Evolutionary conservation across 768 basidiomycete genomes (phyloP).

Genomic region (Psilocybe azurescens): DNA sequence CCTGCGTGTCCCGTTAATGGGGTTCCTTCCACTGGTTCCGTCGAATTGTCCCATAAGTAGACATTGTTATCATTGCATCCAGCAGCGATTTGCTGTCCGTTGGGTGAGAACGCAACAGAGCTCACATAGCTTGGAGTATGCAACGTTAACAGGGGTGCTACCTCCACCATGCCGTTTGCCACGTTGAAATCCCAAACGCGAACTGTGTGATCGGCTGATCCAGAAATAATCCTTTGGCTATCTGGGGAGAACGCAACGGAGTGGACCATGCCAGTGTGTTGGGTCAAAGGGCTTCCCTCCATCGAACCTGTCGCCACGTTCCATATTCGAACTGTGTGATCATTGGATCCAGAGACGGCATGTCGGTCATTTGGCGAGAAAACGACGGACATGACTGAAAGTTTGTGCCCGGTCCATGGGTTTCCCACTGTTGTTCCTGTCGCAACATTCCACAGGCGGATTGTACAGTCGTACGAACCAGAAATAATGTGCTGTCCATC

Average conservation of each 20-base stretch:
- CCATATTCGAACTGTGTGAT: conserved; percentile 32
- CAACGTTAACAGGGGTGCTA: neutral
- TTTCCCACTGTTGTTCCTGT: neutral
- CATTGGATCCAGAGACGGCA: conserved; percentile 17
- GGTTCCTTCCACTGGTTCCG: neutral
- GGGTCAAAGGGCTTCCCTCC: neutral
- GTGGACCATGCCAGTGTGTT: conserved; percentile 12
- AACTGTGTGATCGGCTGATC: conserved; percentile 40
- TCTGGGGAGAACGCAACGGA: conserved; percentile 26
- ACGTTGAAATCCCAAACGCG: conserved; percentile 36
- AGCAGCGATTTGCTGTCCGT: neutral
- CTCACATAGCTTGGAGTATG: too few species aligned
- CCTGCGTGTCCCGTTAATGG: neutral
- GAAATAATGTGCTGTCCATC: neutral
- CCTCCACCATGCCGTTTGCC: neutral
- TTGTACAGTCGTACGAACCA: neutral
- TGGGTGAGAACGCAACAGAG: too few species aligned
- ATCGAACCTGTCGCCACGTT: neutral
- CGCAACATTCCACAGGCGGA: neutral
- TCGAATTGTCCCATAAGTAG: neutral
- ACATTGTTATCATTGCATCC: neutral
- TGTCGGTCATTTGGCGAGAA: conserved; percentile 17
- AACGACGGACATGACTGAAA: conserved; percentile 8
- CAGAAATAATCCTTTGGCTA: conserved; percentile 34
- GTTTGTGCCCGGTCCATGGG: neutral